Conservation (phyloP, 2,329 filamentous ascomycete species). For the Teratosphaeria viscida region DNA sequence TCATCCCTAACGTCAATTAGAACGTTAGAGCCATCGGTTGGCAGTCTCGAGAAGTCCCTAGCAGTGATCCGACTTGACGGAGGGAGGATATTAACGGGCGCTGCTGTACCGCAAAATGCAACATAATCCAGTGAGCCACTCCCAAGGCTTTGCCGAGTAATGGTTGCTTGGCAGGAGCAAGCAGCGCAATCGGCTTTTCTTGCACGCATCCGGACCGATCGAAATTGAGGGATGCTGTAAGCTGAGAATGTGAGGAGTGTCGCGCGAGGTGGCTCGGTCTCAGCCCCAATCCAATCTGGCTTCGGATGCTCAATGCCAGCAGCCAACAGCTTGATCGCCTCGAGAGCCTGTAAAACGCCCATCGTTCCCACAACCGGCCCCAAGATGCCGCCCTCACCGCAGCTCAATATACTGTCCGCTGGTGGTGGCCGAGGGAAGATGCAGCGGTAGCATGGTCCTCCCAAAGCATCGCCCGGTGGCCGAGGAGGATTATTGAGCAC, state of each 20-base stretch:
- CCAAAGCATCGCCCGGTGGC: conserved; percentile 44
- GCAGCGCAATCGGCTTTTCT: conserved; percentile 62
- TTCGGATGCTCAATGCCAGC: conserved; percentile 26
- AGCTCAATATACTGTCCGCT: conserved; percentile 69
- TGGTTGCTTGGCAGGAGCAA: conserved; percentile 54
- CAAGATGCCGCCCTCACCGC: conserved; percentile 84
- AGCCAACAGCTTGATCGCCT: conserved; percentile 74
- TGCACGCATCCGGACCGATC: conserved; percentile 62
- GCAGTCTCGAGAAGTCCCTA: conserved; percentile 42
- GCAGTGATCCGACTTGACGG: conserved; percentile 59
- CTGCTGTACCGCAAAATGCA: conserved; percentile 65
- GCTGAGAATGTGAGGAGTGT: conserved; percentile 46
- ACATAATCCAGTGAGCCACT: conserved; percentile 69
- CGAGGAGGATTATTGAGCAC: conserved; percentile 72
- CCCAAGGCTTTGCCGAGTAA: conserved; percentile 53
- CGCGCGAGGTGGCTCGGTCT: conserved; percentile 22
- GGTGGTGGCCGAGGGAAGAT: conserved; percentile 84
- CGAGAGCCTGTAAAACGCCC: conserved; percentile 83
- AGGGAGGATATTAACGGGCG: conserved; percentile 46
- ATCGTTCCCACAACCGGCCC: conserved; percentile 88
- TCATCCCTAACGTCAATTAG: conserved; percentile 77
- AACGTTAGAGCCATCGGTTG: conserved; percentile 36
- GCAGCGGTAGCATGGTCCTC: conserved; percentile 87
- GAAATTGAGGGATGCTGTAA: conserved; percentile 49
- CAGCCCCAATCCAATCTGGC: conserved; percentile 4